Percentiles rank a stretch among this genome's conserved stretches.
Evolutionary conservation across 345 rosid species (phyloP).

Genomic region (Crucihimalaya himalaica): DNA sequence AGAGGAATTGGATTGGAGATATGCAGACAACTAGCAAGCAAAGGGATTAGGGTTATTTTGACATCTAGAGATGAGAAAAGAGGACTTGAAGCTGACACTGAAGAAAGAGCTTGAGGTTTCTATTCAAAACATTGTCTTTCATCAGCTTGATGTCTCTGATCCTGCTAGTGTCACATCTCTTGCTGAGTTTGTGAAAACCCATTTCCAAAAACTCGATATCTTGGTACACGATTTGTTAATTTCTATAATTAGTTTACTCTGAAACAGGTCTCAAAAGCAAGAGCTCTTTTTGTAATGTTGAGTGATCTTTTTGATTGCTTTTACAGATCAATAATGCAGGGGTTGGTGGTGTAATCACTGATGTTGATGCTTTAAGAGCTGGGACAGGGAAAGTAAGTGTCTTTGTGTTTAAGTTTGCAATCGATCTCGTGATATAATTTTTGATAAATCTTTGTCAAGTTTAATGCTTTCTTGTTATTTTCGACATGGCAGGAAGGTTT

Average conservation of each 20-base stretch:
- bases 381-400: constrained; percentile 27
- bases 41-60: constrained; percentile 39
- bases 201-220: constrained; percentile 55
- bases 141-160: constrained; percentile 56
- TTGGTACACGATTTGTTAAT: constrained; percentile 37
- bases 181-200: constrained; percentile 42
- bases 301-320: constrained; percentile 6
- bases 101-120: constrained; percentile 30
- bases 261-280: background rate
- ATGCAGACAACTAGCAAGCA: constrained; percentile 40
- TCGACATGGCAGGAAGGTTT: constrained; percentile 25
- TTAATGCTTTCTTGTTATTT: constrained; percentile 6
- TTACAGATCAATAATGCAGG: constrained; percentile 59
- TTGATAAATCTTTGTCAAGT: background rate
- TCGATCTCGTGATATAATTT: background rate
- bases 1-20: constrained; percentile 53
- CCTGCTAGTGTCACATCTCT: constrained; percentile 40
- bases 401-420: background rate
- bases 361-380: constrained; percentile 33
- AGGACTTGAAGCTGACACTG: constrained; percentile 50
- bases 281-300: background rate
- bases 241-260: background rate
- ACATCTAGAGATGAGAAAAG: constrained; percentile 48
- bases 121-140: constrained; percentile 40
- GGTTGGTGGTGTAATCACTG: constrained; percentile 35